Evolutionary conservation across 768 basidiomycete species (phyloP).

Genomic region (Phaeotremella fagi): DNA sequence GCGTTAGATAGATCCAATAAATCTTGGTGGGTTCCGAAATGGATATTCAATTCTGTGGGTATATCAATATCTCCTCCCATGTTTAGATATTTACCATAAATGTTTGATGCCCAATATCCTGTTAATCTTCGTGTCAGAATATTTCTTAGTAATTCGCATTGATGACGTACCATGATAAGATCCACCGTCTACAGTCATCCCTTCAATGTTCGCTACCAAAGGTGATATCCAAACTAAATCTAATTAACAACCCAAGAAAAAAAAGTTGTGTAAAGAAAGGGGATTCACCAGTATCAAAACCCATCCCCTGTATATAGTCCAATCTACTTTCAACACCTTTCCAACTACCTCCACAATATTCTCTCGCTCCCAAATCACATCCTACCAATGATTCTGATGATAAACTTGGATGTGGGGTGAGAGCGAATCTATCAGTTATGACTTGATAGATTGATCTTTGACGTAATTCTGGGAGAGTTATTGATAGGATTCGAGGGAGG

Average conservation of each 20-base stretch:
- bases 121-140: background rate
- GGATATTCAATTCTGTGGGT: slow-evolving; percentile 35
- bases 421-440: slow-evolving; percentile 49
- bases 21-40: slow-evolving; percentile 44
- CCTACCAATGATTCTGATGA: slow-evolving; percentile 12
- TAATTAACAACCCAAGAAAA: too few relatives aligned
- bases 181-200: slow-evolving; percentile 19
- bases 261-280: background rate
- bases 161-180: slow-evolving; percentile 44
- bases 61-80: background rate
- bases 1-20: slow-evolving; percentile 40
- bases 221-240: slow-evolving; percentile 50
- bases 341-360: slow-evolving; percentile 47
- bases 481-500: background rate
- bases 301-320: slow-evolving; percentile 49
- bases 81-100: slow-evolving; percentile 17
- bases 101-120: slow-evolving; percentile 46
- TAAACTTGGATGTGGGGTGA: too few relatives aligned
- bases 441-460: slow-evolving; percentile 42
- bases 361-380: slow-evolving; percentile 24
- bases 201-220: slow-evolving; percentile 46
- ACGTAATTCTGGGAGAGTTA: slow-evolving; percentile 22
- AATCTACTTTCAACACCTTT: slow-evolving; percentile 42
- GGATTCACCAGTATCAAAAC: slow-evolving; percentile 47
- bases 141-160: background rate